Evolutionary conservation across 2,329 filamentous ascomycete genomes (phyloP), one percentile per base, ranked within the genome.

Genomic region (Clonostachys sp.): DNA sequence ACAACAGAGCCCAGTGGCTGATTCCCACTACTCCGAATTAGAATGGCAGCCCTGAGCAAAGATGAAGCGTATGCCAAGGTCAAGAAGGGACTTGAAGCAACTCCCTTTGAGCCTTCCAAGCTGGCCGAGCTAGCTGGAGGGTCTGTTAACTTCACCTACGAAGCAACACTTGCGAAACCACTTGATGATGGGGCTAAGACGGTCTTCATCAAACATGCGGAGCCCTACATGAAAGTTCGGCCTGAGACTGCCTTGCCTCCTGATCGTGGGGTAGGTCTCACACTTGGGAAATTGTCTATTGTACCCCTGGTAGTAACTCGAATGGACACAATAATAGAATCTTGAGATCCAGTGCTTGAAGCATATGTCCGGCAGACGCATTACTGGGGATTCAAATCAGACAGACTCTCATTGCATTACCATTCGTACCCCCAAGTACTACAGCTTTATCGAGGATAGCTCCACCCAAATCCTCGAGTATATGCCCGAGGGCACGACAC

Each of bases 91-190:
- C 36, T 39, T 18, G 17, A 39, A 39, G 36, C 14, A 7, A 39
- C 36, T 18, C 14, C 14, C 14, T 39, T 39, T 18, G 36, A 39
- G 36, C 14, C 36, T 18, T 39, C 36, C 2, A 12, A 39, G 36
- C 14, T 47, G 13, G 33, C 17, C 2, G 12, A 38, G 13, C 66
- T 84, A 3, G 72, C 70, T 8, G 80, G 80, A 4, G 80, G 80
- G 35, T 77, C 70, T 1, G 74, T 72, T 42, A 84, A 83, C 56
- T 83, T 79, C 54, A 75, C 80, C 48, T 83, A 78, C 59, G 72
- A 69, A 41, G 79, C 71, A 16, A 61, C 51, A 8, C 68, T 82
- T 2, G 47, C 55, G 13, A 59, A 57, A 3, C 65, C 73, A n/a
- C 64, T 76, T 2, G 46, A 64, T 5, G 69, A 77, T 55, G 74